A percentile compares a stretch with the other conserved stretches of the same genome.
These are phyloP conservation scores for Edaphochlamys debaryana DNA, from an alignment of 139 green algal species.

Conservation along the genomic window DNA sequence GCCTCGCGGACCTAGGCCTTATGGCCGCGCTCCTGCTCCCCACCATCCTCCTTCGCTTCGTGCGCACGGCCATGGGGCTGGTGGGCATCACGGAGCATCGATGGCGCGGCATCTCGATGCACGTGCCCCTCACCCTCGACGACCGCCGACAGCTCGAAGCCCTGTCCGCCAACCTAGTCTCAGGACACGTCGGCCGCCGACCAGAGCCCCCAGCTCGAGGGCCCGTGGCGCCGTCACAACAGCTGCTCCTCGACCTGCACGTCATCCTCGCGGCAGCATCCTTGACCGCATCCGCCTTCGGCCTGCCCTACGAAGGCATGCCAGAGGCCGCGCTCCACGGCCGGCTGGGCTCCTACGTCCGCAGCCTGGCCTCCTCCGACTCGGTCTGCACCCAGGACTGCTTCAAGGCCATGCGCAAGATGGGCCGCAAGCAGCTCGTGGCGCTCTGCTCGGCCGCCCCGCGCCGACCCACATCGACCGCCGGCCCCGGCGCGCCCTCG, in stretches of 20 bases:
- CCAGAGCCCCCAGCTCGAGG: conserved; percentile 12
- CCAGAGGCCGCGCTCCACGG: conserved; percentile 26
- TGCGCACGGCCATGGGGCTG: conserved; percentile 20
- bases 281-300: conserved; percentile 31
- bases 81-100: conserved; percentile 50
- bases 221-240: conserved; percentile 13
- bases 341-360: conserved; percentile 31
- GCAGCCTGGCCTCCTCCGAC: neutral
- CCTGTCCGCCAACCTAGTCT: neutral
- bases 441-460: conserved; percentile 14
- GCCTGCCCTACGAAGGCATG: conserved; percentile 13
- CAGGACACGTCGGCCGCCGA: neutral
- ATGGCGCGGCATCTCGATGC: conserved; percentile 47
- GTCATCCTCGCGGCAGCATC: conserved; percentile 4
- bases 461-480: neutral
- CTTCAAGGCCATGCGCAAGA: conserved; percentile 39
- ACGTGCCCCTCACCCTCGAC: conserved; percentile 10
- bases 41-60: conserved; percentile 6
- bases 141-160: conserved; percentile 35
- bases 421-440: conserved; percentile 9
- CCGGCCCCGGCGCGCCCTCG: neutral
- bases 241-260: conserved; percentile 31
- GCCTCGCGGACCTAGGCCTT: neutral
- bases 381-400: conserved; percentile 35
- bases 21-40: conserved; percentile 14